These are phyloP conservation scores for Achaetomiella virescens DNA, from an alignment of 495 filamentous ascomycete species.

Conservation along the genomic window DNA sequence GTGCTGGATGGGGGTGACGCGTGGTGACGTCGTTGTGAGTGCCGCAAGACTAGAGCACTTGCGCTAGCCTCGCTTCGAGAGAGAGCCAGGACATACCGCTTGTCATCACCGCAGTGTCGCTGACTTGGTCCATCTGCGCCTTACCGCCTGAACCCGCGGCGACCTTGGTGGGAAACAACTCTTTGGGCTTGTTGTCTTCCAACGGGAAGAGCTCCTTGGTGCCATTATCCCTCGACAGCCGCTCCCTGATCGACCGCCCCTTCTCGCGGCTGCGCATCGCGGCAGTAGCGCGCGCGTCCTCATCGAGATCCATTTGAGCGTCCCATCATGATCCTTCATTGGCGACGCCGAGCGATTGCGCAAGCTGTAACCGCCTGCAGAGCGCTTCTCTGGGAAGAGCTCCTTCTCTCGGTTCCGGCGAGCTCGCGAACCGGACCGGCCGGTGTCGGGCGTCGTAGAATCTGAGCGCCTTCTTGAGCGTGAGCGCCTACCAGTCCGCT, in stretches of 20 bases:
- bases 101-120: constrained; percentile 38
- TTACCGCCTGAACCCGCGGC: constrained; percentile 18
- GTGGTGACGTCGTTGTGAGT: background rate
- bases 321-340: constrained; percentile 55
- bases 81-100: constrained; percentile 32
- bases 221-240: constrained; percentile 28
- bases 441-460: constrained; percentile 28
- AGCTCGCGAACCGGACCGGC: constrained; percentile 22
- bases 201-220: constrained; percentile 65
- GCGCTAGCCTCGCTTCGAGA: constrained; percentile 13
- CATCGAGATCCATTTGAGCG: constrained; percentile 39
- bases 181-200: constrained; percentile 47
- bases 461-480: constrained; percentile 28
- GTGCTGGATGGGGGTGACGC: background rate
- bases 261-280: constrained; percentile 38
- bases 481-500: constrained; percentile 26
- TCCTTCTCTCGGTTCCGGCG: constrained; percentile 41
- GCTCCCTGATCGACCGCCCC: constrained; percentile 42
- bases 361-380: constrained; percentile 37
- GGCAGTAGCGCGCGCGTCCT: constrained; percentile 24
- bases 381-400: constrained; percentile 42
- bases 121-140: constrained; percentile 37
- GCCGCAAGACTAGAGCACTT: constrained; percentile 2
- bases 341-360: constrained; percentile 69
- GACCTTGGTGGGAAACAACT: constrained; percentile 63